These are phyloP conservation scores for Suillus alpinus DNA, from an alignment of 768 basidiomycete species.

Conservation along the genomic window DNA sequence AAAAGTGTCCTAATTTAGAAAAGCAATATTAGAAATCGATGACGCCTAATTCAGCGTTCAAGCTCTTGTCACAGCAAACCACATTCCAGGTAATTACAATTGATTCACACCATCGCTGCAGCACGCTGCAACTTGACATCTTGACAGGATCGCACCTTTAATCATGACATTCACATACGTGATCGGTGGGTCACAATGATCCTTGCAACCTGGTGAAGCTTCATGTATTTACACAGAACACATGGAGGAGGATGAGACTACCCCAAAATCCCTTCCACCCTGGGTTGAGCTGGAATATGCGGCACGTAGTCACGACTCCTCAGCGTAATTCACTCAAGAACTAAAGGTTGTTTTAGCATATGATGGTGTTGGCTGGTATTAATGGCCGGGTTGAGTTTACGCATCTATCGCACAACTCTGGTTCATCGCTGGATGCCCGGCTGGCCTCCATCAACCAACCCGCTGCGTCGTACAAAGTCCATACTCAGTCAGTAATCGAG, in stretches of 20 bases:
- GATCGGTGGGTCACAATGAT: slow-evolving; percentile 43
- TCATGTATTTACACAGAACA: slow-evolving; percentile 56
- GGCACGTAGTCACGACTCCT: slow-evolving; percentile 38
- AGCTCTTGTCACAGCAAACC: not conserved
- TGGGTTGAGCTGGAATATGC: slow-evolving; percentile 95
- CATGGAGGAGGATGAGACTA: slow-evolving; percentile 91
- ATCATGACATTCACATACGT: slow-evolving; percentile 51
- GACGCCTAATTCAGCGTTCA: not conserved
- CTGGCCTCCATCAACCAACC: slow-evolving; percentile 9
- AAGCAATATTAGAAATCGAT: slow-evolving; percentile 4
- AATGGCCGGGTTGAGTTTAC: slow-evolving; percentile 76
- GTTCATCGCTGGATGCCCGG: slow-evolving; percentile 43
- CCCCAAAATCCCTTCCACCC: slow-evolving; percentile 65
- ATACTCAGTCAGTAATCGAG: slow-evolving; percentile 16
- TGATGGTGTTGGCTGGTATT: slow-evolving; percentile 73
- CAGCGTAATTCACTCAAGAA: slow-evolving; percentile 6
- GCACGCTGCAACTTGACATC: not conserved
- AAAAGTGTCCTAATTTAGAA: slow-evolving; percentile 9
- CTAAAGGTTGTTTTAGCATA: slow-evolving; percentile 53
- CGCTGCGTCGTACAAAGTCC: slow-evolving; percentile 21
- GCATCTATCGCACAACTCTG: slow-evolving; percentile 74
- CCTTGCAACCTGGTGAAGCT: not conserved
- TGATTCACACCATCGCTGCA: not conserved
- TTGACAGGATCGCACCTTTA: not conserved
- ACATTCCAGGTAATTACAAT: not conserved